Evolutionary conservation across 2,329 filamentous ascomycete genomes (phyloP).

Genomic region (Parafenestella ontariensis): DNA sequence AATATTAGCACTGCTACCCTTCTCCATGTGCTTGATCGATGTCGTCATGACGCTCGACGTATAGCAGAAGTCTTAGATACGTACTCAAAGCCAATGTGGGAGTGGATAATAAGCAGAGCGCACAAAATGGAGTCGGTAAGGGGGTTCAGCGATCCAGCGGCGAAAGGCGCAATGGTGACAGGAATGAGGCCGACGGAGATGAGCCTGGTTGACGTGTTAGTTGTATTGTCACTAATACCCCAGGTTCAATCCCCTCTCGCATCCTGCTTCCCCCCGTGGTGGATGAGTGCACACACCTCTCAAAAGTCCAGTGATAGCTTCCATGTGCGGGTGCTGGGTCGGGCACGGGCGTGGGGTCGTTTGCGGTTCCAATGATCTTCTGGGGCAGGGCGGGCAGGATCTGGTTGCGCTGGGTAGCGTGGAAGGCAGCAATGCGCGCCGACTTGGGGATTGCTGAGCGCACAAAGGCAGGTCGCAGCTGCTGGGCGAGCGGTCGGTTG

Average conservation of each 20-base stretch:
- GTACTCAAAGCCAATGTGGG: slow-evolving; percentile 91
- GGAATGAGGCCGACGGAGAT: slow-evolving; percentile 84
- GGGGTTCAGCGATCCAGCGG: slow-evolving; percentile 88
- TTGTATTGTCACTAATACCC: not conserved
- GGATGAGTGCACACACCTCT: slow-evolving; percentile 61
- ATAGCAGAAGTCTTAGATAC: slow-evolving; percentile 28
- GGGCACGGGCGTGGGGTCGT: slow-evolving; percentile 83
- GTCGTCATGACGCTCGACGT: not conserved
- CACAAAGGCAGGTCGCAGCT: slow-evolving; percentile 50
- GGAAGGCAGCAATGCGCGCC: slow-evolving; percentile 77
- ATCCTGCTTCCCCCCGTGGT: not conserved
- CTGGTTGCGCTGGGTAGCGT: slow-evolving; percentile 76
- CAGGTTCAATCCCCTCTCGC: not conserved
- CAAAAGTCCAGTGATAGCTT: slow-evolving; percentile 98
- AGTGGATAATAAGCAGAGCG: slow-evolving; percentile 84
- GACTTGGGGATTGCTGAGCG: slow-evolving; percentile 51
- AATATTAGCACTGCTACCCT: slow-evolving; percentile 9
- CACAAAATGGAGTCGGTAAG: slow-evolving; percentile 85
- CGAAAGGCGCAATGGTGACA: slow-evolving; percentile 88
- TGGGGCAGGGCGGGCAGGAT: slow-evolving; percentile 86
- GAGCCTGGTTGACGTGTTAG: slow-evolving; percentile 58
- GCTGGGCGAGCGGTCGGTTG: slow-evolving; percentile 46
- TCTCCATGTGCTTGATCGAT: not conserved
- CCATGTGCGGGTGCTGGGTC: slow-evolving; percentile 78
- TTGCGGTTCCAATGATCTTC: slow-evolving; percentile 82